phyloP scores from a whole-genome alignment of 257 asterid species.

The Buddleja alternifolia region DNA sequence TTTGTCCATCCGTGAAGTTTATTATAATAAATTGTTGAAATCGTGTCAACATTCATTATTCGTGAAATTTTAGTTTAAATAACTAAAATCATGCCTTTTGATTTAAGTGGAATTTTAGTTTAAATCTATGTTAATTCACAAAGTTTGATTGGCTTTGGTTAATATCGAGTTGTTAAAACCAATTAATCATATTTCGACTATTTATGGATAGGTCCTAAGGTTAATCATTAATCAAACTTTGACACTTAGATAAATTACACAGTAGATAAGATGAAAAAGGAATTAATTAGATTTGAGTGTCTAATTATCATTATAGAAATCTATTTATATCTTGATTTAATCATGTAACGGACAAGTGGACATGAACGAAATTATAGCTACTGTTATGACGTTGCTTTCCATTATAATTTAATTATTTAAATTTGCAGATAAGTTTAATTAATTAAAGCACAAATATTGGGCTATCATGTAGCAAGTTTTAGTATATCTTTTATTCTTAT shows the following conservation, averaged over 20 bases:
- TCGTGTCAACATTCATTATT: too few relatives aligned
- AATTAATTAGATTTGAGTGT: not conserved
- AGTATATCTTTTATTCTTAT: not conserved
- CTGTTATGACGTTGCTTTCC: constrained; percentile 30
- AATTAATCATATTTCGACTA: not conserved
- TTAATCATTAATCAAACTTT: not conserved
- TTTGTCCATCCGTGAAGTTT: too few relatives aligned
- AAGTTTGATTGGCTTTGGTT: not conserved
- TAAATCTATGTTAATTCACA: too few relatives aligned
- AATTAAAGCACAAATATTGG: not conserved
- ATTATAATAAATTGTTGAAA: too few relatives aligned
- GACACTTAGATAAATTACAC: not conserved
- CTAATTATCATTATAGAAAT: not conserved
- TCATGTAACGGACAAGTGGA: not conserved
- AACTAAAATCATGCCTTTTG: too few relatives aligned
- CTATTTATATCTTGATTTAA: not conserved
- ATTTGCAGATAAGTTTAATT: constrained; percentile 1
- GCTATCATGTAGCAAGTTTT: not conserved
- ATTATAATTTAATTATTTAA: constrained; percentile 1
- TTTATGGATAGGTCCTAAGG: not conserved
- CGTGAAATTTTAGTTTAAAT: too few relatives aligned
- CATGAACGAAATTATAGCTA: not conserved
- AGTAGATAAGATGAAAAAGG: too few relatives aligned
- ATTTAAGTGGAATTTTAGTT: too few relatives aligned
- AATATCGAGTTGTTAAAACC: not conserved